Percentiles rank a stretch among this genome's conserved stretches.
These are phyloP conservation scores for Passiflora organensis DNA, from an alignment of 345 rosid species.

Conservation along the genomic window DNA sequence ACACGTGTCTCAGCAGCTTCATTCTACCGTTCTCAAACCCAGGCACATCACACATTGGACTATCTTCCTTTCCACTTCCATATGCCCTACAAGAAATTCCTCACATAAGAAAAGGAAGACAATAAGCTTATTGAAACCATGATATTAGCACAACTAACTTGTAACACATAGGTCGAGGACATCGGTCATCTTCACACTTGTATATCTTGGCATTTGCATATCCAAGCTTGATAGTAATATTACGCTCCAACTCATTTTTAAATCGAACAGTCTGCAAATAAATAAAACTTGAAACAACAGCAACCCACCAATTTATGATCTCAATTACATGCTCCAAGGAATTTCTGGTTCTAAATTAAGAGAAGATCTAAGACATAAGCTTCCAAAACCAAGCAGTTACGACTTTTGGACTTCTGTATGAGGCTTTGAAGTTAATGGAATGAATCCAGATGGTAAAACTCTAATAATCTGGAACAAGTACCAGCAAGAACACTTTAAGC, in stretches of 20 bases:
- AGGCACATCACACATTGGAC: slow-evolving; percentile 76
- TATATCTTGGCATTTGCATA: slow-evolving; percentile 98
- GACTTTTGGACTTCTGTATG: not conserved
- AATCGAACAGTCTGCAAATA: slow-evolving; percentile 81
- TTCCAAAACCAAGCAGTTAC: not conserved
- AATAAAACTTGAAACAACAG: not conserved
- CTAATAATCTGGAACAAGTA: too few species aligned
- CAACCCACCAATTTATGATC: not conserved
- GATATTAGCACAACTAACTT: slow-evolving; percentile 41
- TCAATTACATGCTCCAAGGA: too few species aligned
- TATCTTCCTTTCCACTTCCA: slow-evolving; percentile 98
- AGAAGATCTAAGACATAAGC: not conserved
- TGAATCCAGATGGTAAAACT: too few species aligned
- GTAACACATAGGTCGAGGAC: slow-evolving; percentile 94
- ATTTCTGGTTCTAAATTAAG: too few species aligned
- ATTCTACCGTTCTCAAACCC: slow-evolving; percentile 78
- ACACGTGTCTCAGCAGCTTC: slow-evolving; percentile 91
- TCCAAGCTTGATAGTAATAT: slow-evolving; percentile 98
- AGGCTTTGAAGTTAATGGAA: not conserved
- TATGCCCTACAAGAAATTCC: slow-evolving; percentile 51
- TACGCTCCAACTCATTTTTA: slow-evolving; percentile 90
- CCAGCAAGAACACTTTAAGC: too few species aligned
- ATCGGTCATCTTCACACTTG: slow-evolving; percentile 88
- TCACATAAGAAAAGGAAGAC: slow-evolving; percentile 5
- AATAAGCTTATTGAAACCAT: not conserved